These are phyloP conservation scores for Tetradesmus lagerheimii DNA, from an alignment of 139 green algal species.

Conservation along the genomic window DNA sequence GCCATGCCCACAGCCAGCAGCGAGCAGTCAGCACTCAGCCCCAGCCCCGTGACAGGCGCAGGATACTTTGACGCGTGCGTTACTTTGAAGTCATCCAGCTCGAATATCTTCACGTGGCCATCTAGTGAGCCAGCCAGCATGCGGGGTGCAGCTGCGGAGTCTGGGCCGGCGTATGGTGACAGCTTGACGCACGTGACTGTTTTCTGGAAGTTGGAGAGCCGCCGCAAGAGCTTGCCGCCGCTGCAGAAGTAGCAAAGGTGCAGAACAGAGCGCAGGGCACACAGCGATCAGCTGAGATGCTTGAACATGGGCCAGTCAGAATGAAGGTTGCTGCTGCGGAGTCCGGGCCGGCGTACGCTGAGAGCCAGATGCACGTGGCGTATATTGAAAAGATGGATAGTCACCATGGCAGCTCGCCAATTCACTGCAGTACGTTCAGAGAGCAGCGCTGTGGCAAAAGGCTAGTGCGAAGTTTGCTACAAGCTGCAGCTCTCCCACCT, in stretches of 20 bases:
- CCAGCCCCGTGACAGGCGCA: constrained; percentile 81
- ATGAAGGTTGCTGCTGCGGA: too few relatives aligned
- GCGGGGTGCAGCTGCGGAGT: constrained; percentile 71
- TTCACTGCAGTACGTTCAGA: constrained; percentile 70
- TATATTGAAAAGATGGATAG: constrained; percentile 96
- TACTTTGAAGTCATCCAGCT: constrained; percentile 87
- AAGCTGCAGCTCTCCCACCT: constrained; percentile 26
- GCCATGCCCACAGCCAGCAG: constrained; percentile 91
- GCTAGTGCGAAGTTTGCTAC: too few relatives aligned
- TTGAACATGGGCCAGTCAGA: too few relatives aligned
- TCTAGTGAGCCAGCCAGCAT: constrained; percentile 93
- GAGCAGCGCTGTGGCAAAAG: too few relatives aligned
- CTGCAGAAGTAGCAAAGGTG: constrained; percentile 37
- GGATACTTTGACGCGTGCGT: constrained; percentile 86
- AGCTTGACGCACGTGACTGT: constrained; percentile 88
- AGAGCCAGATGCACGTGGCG: constrained; percentile 79
- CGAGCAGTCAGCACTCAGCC: constrained; percentile 75
- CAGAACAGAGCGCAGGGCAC: background rate
- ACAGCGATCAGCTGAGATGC: background rate
- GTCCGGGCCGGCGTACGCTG: constrained; percentile 61
- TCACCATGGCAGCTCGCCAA: constrained; percentile 75
- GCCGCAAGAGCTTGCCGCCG: constrained; percentile 81
- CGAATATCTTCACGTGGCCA: constrained; percentile 95
- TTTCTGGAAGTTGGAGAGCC: constrained; percentile 94
- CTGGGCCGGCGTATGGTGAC: constrained; percentile 64